Percentiles rank a stretch among this genome's conserved stretches.
Conservation (phyloP, 2,329 filamentous ascomycete species). For the Aspergillus brasiliensis region DNA sequence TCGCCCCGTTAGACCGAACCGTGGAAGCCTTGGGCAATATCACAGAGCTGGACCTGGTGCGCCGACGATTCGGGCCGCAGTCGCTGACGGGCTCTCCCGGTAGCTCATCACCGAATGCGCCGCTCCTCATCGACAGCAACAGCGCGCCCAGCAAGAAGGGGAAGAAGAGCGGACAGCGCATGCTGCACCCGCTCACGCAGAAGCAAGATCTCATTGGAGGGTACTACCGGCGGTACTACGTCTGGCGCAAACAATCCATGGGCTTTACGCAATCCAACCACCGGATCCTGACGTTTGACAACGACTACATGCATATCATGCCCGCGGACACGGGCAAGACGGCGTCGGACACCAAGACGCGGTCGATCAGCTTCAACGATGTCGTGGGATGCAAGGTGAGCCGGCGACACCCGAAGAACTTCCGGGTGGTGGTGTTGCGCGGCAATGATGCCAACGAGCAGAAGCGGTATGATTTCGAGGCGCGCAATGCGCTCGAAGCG, state of each 20-base stretch:
- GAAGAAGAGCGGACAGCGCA: slow-evolving; percentile 42
- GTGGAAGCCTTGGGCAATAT: slow-evolving; percentile 64
- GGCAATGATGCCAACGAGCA: slow-evolving; percentile 64
- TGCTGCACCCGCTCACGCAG: slow-evolving; percentile 51
- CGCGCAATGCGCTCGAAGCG: slow-evolving; percentile 58
- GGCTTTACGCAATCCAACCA: slow-evolving; percentile 64
- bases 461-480: slow-evolving; percentile 69
- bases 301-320: slow-evolving; percentile 68
- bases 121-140: slow-evolving; percentile 55
- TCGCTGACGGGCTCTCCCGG: slow-evolving; percentile 60
- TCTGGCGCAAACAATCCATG: slow-evolving; percentile 66
- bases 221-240: slow-evolving; percentile 64
- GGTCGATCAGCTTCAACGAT: slow-evolving; percentile 64
- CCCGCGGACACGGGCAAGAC: slow-evolving; percentile 58
- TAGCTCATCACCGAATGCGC: slow-evolving; percentile 65
- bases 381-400: slow-evolving; percentile 68
- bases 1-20: slow-evolving; percentile 65
- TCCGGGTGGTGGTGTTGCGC: slow-evolving; percentile 62
- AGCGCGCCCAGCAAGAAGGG: slow-evolving; percentile 44
- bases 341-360: slow-evolving; percentile 56
- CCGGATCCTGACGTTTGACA: slow-evolving; percentile 63
- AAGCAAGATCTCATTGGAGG: slow-evolving; percentile 50
- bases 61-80: slow-evolving; percentile 63
- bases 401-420: slow-evolving; percentile 65
- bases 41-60: slow-evolving; percentile 63